Evolutionary conservation across 176 grass and related monocot genomes (phyloP).

Genomic region (Puccinellia tenuiflora): DNA sequence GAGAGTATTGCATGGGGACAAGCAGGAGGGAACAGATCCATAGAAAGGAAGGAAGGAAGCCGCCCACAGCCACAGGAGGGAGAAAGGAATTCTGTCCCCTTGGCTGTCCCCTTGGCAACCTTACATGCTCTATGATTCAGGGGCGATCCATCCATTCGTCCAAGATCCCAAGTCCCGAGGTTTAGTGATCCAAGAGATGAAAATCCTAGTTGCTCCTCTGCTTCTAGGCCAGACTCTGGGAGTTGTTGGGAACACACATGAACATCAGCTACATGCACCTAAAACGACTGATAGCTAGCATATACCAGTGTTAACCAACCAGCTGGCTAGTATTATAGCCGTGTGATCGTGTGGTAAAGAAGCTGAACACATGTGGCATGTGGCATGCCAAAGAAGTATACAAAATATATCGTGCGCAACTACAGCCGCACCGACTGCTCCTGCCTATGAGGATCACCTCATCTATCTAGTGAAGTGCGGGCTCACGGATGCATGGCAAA

Average conservation of each 20-base stretch:
- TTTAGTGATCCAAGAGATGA: slow-evolving; percentile 32
- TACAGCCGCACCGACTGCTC: neutral
- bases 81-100: slow-evolving; percentile 15
- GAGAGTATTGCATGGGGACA: neutral
- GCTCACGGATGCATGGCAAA: neutral
- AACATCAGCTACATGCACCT: neutral
- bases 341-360: neutral
- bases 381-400: neutral
- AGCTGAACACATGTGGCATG: slow-evolving; percentile 22
- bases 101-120: slow-evolving; percentile 22
- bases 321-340: neutral
- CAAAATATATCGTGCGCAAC: neutral
- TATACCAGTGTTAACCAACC: neutral
- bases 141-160: neutral
- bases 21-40: slow-evolving; percentile 12
- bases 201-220: too few species aligned
- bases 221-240: neutral
- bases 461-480: neutral
- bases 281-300: neutral
- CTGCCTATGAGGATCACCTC: neutral
- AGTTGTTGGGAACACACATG: slow-evolving; percentile 4
- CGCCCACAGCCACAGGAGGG: neutral
- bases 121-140: slow-evolving; percentile 28
- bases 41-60: neutral
- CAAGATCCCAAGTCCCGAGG: slow-evolving; percentile 18